Base-by-base conservation (phyloP, 148 eudicot species). In the Polygonum maritimum region DNA sequence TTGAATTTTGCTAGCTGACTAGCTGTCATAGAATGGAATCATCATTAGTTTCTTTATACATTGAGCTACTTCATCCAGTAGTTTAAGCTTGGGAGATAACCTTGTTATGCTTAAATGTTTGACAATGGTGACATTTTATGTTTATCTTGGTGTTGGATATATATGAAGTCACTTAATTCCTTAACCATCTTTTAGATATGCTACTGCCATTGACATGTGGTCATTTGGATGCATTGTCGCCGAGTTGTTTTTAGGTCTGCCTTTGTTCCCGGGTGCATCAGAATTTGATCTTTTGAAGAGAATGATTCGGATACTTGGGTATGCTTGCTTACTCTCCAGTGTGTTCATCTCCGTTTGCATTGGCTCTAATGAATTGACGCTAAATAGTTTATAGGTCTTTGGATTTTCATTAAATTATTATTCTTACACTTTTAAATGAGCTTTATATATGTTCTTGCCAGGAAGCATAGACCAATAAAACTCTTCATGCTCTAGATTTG, bases 201-300 rank as follows among this genome's bases (percentile, higher is more conserved):
- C 92, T 75, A 92, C 99, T 70, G 94, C 94, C 48, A 95, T 95
- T 80, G 99, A 95, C 83, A 95, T 95, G 97, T 95, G 99, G 99
- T 95, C 99, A 19, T 95, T 95, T 80, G 99, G 99, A 35, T 95
- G 99, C 85, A 95, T 95, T 73, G 97, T 95, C 71, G 99, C 97
- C 76, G 99, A 95, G 83, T 79, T 95, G 78, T 95, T 90, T 85
- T 76, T 95, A 79, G 99, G 99, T 58, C 86, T 90, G 54, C 99
- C 99, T 21, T 83, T 95, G 75, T 95, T 95, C 76, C 97, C 99
- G 5, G 99, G 97, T n/a, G 90, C 90, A 75, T 95, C 99, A 51
- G 99, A 95, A 82, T 95, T 89, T 86, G 99, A 95, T 86, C 94
- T 95, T 75, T 82, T 90, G 41, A 87, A 82, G 81, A 86, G 99